phyloP scores from a whole-genome alignment of 805 yeast genomes.

The Hanseniaspora meyeri region DNA sequence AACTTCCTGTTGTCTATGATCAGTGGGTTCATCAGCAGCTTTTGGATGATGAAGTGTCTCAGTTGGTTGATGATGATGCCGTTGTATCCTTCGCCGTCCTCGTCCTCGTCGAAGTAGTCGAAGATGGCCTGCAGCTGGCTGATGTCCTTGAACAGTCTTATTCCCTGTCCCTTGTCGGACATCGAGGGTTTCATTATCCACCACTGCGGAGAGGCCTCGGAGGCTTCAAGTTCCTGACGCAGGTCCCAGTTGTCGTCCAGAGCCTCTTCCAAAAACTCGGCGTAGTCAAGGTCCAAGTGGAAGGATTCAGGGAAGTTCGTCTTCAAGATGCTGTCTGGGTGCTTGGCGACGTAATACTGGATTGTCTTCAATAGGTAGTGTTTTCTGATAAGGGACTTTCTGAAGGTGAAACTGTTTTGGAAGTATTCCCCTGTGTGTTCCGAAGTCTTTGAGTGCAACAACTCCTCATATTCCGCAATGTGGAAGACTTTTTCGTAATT shows the following conservation, averaged over 20 bases:
- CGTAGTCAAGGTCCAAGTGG: conserved; percentile 81
- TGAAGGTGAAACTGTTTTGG: conserved; percentile 68
- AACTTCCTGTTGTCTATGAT: conserved; percentile 62
- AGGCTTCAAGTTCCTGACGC: conserved; percentile 55
- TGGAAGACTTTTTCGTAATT: conserved; percentile 40
- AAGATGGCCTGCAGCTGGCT: conserved; percentile 74
- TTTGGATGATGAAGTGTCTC: conserved; percentile 83
- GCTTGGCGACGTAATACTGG: conserved; percentile 57
- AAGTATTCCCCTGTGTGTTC: conserved; percentile 40
- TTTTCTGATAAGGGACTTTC: conserved; percentile 85
- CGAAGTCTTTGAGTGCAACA: conserved; percentile 24
- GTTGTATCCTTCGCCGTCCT: conserved; percentile 34
- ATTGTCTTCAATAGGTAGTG: conserved; percentile 79
- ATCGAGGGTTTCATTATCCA: conserved; percentile 94
- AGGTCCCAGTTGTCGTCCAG: conserved; percentile 86
- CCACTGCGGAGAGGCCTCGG: conserved; percentile 36
- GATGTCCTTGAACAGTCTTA: conserved; percentile 63
- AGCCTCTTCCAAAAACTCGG: conserved; percentile 89
- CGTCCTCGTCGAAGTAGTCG: conserved; percentile 70
- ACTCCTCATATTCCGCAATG: conserved; percentile 83
- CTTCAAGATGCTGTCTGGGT: conserved; percentile 53
- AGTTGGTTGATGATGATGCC: conserved; percentile 76
- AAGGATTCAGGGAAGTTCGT: conserved; percentile 61
- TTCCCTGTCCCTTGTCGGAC: conserved; percentile 97
- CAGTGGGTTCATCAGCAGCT: conserved; percentile 59